A percentile compares a stretch with the other conserved stretches of the same genome.
These are phyloP conservation scores for Ramalina intermedia DNA, from an alignment of 495 filamentous ascomycete genomes.

Conservation along the genomic window DNA sequence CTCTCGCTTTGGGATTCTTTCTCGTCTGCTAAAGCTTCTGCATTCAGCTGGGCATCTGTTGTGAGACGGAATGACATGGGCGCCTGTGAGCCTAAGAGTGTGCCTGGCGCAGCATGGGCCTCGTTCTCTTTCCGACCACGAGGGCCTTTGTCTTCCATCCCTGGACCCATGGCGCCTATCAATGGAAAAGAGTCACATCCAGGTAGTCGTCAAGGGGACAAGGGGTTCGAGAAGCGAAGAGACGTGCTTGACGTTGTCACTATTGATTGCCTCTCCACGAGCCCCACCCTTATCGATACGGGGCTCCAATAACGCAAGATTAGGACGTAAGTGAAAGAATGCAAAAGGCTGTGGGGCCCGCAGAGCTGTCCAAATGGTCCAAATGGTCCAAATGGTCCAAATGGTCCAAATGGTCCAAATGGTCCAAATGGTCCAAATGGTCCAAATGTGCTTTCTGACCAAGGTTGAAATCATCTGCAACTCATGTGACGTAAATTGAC, in stretches of 20 bases:
- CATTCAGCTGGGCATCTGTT: constrained; percentile 17
- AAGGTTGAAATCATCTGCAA: too few species aligned
- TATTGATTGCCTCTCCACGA: background rate
- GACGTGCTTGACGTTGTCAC: background rate
- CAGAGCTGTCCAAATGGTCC: too few species aligned
- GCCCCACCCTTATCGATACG: background rate
- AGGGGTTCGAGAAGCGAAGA: background rate
- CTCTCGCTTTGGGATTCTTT: constrained; percentile 22
- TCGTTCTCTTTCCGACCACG: constrained; percentile 13
- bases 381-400: too few species aligned
- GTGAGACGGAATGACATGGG: constrained; percentile 33
- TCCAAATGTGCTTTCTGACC: too few species aligned
- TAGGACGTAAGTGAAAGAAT: too few species aligned
- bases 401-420: too few species aligned
- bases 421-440: too few species aligned
- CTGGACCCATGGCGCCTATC: constrained; percentile 6
- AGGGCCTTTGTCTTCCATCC: constrained; percentile 2
- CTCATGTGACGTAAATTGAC: background rate
- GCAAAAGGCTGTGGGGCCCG: too few species aligned
- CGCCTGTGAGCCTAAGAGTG: constrained; percentile 4
- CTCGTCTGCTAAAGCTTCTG: background rate
- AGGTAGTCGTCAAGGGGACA: background rate
- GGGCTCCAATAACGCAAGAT: background rate
- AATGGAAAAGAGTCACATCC: background rate
- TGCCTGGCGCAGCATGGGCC: background rate